A percentile compares a stretch with the other conserved stretches of the same genome.
Conservation (phyloP, 495 filamentous ascomycete genomes). For the Talaromyces borbonicus region DNA sequence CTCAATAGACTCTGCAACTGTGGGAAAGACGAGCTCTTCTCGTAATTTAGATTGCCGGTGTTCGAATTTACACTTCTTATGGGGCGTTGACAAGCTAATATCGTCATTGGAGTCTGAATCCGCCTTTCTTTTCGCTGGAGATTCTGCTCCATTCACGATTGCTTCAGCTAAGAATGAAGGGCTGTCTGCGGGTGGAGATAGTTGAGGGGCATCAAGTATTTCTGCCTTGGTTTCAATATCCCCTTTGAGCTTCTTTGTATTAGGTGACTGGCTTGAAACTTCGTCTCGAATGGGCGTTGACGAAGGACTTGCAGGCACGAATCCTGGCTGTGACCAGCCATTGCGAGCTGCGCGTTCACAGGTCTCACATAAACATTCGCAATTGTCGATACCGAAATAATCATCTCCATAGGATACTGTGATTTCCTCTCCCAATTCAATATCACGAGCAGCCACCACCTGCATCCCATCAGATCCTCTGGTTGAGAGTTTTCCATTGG, state of each 20-base stretch:
- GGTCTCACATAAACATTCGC: conserved; percentile 84
- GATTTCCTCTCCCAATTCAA: conserved; percentile 84
- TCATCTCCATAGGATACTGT: conserved; percentile 91
- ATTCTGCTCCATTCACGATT: background rate
- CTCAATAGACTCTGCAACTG: conserved; percentile 11
- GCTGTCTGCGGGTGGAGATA: background rate
- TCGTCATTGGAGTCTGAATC: conserved; percentile 22
- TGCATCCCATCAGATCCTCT: conserved; percentile 78
- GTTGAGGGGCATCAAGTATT: no score
- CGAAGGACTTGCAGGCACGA: conserved; percentile 23
- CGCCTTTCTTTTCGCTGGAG: conserved; percentile 33
- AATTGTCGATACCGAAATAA: conserved; percentile 92
- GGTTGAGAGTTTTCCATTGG: conserved; percentile 80
- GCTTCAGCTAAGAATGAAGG: background rate
- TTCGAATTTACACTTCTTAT: conserved; percentile 29
- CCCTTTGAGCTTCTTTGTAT: conserved; percentile 34
- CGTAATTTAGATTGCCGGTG: conserved; percentile 31
- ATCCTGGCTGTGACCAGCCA: conserved; percentile 59
- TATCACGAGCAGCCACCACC: conserved; percentile 68
- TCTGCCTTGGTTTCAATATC: conserved; percentile 4
- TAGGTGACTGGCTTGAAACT: conserved; percentile 11
- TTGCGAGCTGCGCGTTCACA: conserved; percentile 71
- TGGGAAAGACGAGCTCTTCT: conserved; percentile 25
- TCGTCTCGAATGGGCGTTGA: conserved; percentile 29
- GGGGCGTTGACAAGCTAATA: conserved; percentile 23